Evolutionary conservation across 495 filamentous ascomycete genomes (phyloP).

Genomic region (Oidiodendron maius): DNA sequence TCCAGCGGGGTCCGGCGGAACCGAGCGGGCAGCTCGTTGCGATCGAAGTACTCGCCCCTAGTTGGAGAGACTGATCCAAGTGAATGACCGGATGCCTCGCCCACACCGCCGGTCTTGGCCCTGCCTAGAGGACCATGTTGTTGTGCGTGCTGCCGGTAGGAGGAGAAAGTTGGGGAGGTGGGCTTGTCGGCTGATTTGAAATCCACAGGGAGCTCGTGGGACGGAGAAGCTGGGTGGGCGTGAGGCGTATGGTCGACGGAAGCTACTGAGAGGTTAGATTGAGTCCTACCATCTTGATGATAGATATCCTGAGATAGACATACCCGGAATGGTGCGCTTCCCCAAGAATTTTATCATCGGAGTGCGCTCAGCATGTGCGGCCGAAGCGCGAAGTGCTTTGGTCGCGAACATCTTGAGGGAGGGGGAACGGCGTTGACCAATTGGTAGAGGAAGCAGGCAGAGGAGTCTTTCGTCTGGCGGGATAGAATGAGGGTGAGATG

Average conservation of each 20-base stretch:
- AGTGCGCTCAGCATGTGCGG: constrained; percentile 55
- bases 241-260: constrained; percentile 68
- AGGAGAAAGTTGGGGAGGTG: constrained; percentile 74
- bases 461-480: too few relatives aligned
- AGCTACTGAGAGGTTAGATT: constrained; percentile 36
- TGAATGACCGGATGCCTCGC: constrained; percentile 55
- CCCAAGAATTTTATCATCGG: constrained; percentile 91
- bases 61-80: constrained; percentile 66
- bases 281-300: constrained; percentile 2
- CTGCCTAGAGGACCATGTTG: constrained; percentile 83
- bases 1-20: constrained; percentile 72
- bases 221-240: constrained; percentile 42
- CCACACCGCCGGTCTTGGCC: constrained; percentile 49
- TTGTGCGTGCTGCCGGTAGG: constrained; percentile 86
- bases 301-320: constrained; percentile 25
- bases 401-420: constrained; percentile 51
- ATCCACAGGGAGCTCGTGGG: constrained; percentile 32
- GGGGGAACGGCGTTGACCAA: too few relatives aligned
- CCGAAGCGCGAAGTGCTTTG: constrained; percentile 57
- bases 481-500: too few relatives aligned
- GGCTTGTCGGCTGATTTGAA: constrained; percentile 28
- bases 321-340: constrained; percentile 77
- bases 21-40: constrained; percentile 74
- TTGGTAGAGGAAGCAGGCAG: constrained; percentile 10
- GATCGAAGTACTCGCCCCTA: constrained; percentile 79